These are phyloP conservation scores for Pseudopithomyces maydicus DNA, from an alignment of 2,329 filamentous ascomycete genomes.

Conservation along the genomic window DNA sequence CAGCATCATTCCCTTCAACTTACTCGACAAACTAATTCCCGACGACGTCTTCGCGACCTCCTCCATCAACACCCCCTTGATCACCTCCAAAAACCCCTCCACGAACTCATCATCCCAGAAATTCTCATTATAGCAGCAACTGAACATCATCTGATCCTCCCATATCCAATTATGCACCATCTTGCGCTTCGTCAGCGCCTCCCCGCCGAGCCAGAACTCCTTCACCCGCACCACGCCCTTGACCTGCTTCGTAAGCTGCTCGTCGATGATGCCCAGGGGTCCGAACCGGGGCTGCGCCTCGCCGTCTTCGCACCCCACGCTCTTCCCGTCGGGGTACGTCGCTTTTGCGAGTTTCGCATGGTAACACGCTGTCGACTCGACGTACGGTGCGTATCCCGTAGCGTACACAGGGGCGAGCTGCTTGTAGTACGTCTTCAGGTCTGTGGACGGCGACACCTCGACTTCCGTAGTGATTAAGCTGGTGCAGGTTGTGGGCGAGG, in stretches of 20 bases:
- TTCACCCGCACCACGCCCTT: constrained; percentile 22
- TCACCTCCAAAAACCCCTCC: constrained; percentile 15
- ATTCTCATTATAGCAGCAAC: constrained; percentile 28
- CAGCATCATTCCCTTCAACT: constrained; percentile 3
- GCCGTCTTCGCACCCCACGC: constrained; percentile 8
- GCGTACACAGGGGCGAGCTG: constrained; percentile 27
- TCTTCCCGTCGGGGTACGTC: constrained; percentile 11
- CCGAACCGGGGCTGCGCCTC: constrained; percentile 24
- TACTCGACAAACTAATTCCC: background rate
- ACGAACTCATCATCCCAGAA: constrained; percentile 25
- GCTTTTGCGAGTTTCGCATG: constrained; percentile 24
- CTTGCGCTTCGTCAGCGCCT: constrained; percentile 28
- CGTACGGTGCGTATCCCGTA: constrained; percentile 21
- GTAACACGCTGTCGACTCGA: constrained; percentile 22
- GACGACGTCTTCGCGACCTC: constrained; percentile 10
- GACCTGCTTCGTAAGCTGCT: constrained; percentile 21
- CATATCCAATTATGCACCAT: constrained; percentile 32
- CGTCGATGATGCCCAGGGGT: constrained; percentile 23
- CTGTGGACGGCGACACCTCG: constrained; percentile 20
- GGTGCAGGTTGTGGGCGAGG: constrained; percentile 25
- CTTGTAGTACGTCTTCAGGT: constrained; percentile 21
- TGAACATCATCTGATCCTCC: constrained; percentile 23
- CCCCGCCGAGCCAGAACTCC: constrained; percentile 29
- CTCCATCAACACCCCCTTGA: constrained; percentile 21
- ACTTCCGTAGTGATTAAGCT: constrained; percentile 26